Evolutionary conservation across 2,329 filamentous ascomycete species (phyloP).

Genomic region (Davidsoniella neocaledoniae): DNA sequence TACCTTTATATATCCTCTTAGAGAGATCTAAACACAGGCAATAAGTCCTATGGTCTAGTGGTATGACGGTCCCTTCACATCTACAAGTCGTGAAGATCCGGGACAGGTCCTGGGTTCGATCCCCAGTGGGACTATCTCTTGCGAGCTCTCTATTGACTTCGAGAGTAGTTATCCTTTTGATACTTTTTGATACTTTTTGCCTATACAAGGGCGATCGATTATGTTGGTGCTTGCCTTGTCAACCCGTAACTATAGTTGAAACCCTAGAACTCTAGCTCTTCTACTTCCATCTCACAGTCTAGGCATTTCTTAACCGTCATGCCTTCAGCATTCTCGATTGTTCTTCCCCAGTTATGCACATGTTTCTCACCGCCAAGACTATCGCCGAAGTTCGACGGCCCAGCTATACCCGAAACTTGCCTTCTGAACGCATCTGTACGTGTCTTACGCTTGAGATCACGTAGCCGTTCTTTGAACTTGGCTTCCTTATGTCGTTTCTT

Average conservation of each 20-base stretch:
- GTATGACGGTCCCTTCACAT: conserved; percentile 13
- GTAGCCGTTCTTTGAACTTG: conserved; percentile 78
- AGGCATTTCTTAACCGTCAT: conserved; percentile 67
- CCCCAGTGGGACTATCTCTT: conserved; percentile 12
- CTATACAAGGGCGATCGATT: too few species aligned
- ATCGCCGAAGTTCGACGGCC: conserved; percentile 56
- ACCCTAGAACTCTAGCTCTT: conserved; percentile 49
- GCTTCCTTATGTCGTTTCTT: conserved; percentile 77
- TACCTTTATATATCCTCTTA: background rate
- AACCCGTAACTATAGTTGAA: background rate
- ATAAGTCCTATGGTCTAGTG: conserved; percentile 13
- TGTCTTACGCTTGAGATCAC: conserved; percentile 85
- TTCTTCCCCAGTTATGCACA: conserved; percentile 71
- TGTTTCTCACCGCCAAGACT: conserved; percentile 54
- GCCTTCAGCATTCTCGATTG: conserved; percentile 53
- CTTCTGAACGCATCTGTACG: conserved; percentile 77
- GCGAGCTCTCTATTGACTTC: background rate
- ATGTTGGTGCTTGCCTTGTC: background rate
- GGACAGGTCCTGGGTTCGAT: conserved; percentile 13
- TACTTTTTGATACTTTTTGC: background rate
- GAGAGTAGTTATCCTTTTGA: background rate
- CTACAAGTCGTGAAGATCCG: background rate
- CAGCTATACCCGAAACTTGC: conserved; percentile 36
- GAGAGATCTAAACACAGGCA: background rate
- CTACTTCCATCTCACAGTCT: conserved; percentile 62